Evolutionary conservation across 306 rosid genomes (phyloP), one percentile per base, ranked within the genome.

Genomic region (Prosopis cineraria): DNA sequence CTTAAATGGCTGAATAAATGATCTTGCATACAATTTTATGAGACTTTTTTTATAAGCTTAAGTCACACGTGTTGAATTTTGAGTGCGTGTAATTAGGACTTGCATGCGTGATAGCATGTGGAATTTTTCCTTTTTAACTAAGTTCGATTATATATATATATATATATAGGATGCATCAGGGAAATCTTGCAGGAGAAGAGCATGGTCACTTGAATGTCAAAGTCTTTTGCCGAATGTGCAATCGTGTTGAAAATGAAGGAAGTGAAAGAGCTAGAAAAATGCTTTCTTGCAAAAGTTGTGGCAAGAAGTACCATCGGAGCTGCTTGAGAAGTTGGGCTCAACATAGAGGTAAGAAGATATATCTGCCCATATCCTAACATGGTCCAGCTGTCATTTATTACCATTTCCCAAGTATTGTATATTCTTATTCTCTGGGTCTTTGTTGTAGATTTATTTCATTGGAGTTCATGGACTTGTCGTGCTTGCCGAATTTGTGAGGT

Each of bases 261-360:
- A 93, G 94, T 80, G 96, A 96, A 84, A 91, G 75, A 77, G 96
- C 98, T 19, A 90, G 86, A 47, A 91, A 83, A 87, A 96, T 96
- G 99, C 91, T 96, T 79, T 90, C 99, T 0, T 96, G 99, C 83
- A 96, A 96, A 88, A 91, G 88, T 56, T 96, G 99, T 80, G 80
- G 93, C 80, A 96, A 96, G 87, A 93, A 93, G 78, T 96, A 96
- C 84, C 99, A 96, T 77, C 88, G 97, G 86, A 90, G 84, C 85
- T 96, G 99, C 86, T 81, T 96, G 91, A 93, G 88, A 83, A 86
- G 81, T 72, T 96, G 99, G 99, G 89, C 94, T 84, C 91, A 91
- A 70, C 82, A 96, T 78, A 90, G 99, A 89, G 99, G 99, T 93
- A 74, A 80, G 86, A 41, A 30, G 70, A 43, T 44, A 44, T 58